Conservation (phyloP, 1,284 basidiomycete genomes). For the Pyrrhoderma noxium region DNA sequence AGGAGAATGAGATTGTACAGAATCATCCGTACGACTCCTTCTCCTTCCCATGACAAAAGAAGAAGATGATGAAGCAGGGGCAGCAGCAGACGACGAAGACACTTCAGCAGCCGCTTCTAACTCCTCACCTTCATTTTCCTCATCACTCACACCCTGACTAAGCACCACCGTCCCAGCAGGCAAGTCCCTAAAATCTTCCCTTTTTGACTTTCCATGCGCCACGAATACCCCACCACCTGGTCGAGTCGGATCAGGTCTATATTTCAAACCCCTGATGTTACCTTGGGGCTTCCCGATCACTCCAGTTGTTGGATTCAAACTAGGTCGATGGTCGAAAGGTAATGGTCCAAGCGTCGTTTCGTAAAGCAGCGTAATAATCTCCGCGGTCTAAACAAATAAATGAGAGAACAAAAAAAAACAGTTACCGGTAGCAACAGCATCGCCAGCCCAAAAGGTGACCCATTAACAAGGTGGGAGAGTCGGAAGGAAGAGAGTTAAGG, state of each 20-base stretch:
- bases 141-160: slow-evolving; percentile 33
- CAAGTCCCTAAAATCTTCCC: slow-evolving; percentile 49
- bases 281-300: slow-evolving; percentile 45
- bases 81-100: slow-evolving; percentile 22
- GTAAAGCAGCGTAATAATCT: slow-evolving; percentile 87
- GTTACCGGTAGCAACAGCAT: too few relatives aligned
- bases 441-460: too few relatives aligned
- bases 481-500: too few relatives aligned
- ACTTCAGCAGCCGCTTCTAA: slow-evolving; percentile 25
- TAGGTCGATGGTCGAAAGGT: slow-evolving; percentile 40
- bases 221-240: slow-evolving; percentile 84
- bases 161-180: slow-evolving; percentile 56
- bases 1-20: not conserved
- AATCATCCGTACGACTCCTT: too few relatives aligned
- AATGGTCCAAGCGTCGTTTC: slow-evolving; percentile 76
- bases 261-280: slow-evolving; percentile 51
- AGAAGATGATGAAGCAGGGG: not conserved
- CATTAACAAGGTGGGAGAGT: too few relatives aligned
- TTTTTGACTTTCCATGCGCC: slow-evolving; percentile 46
- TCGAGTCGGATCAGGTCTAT: slow-evolving; percentile 64
- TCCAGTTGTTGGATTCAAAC: slow-evolving; percentile 68
- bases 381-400: slow-evolving; percentile 63
- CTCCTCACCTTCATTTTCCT: slow-evolving; percentile 46
- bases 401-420: too few relatives aligned
- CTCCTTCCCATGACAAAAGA: too few relatives aligned